Percentiles rank a stretch among this genome's conserved stretches.
Evolutionary conservation across 2,329 filamentous ascomycete genomes (phyloP).

Genomic region (Colletotrichum sp.): DNA sequence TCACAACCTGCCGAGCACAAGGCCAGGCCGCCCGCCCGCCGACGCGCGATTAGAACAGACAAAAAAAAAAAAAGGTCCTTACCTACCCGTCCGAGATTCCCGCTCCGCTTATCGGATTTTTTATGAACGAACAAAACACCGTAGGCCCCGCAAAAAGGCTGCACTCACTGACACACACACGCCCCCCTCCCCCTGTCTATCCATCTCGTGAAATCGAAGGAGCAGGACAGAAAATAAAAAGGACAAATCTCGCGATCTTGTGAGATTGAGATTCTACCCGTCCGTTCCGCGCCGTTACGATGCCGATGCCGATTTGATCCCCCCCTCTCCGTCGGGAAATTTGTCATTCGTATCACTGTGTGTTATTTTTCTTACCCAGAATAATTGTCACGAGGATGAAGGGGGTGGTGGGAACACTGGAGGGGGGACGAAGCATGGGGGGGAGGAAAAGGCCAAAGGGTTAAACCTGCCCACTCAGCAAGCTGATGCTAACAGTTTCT

Average conservation of each 20-base stretch:
- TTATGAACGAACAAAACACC: neutral
- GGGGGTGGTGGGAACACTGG: neutral
- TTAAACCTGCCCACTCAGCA: neutral
- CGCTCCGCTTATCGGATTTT: neutral
- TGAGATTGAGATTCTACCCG: neutral
- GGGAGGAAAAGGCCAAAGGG: neutral
- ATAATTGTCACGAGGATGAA: neutral
- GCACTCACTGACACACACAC: neutral
- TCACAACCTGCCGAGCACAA: neutral
- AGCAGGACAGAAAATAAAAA: neutral
- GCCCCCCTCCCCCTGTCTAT: neutral
- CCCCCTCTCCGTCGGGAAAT: neutral
- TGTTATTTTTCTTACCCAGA: neutral
- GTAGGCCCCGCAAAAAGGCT: neutral
- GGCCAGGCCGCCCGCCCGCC: no score
- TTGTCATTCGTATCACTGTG: neutral
- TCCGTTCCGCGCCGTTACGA: neutral
- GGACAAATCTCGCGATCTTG: neutral
- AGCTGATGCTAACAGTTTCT: neutral
- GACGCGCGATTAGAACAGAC: neutral
- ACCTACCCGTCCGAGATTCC: neutral
- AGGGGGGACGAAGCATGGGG: neutral
- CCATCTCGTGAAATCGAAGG: neutral
- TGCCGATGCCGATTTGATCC: neutral
- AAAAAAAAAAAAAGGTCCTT: neutral